Evolutionary conservation across 257 asterid species (phyloP).

Genomic region (Solanum sparsipilum): DNA sequence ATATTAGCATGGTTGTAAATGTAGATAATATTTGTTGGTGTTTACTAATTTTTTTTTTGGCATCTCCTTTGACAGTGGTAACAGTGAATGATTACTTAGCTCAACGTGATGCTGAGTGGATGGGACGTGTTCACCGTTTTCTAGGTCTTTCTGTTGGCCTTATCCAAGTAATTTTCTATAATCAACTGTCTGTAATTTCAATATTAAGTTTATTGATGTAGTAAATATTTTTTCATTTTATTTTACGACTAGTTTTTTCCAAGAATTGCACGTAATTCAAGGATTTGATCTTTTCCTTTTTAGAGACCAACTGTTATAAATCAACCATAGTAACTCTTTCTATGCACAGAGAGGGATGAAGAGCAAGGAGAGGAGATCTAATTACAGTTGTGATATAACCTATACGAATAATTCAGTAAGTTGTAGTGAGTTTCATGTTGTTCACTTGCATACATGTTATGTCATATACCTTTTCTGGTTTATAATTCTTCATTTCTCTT

Average conservation of each 20-base stretch:
- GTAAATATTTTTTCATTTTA: background rate
- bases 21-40: background rate
- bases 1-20: conserved; percentile 2
- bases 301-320: background rate
- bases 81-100: conserved; percentile 97
- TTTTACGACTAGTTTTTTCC: background rate
- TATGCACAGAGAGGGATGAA: conserved; percentile 68
- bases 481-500: background rate
- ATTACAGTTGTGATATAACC: conserved; percentile 86
- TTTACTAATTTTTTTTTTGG: conserved; percentile 1
- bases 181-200: background rate
- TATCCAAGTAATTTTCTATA: conserved; percentile 58
- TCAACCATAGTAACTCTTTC: conserved; percentile 4
- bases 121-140: conserved; percentile 98
- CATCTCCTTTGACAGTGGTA: conserved; percentile 53
- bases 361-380: conserved; percentile 53
- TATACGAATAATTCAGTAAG: conserved; percentile 88
- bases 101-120: conserved; percentile 99
- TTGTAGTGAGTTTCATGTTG: conserved; percentile 1
- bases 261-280: background rate
- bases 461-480: background rate
- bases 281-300: background rate
- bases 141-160: conserved; percentile 97
- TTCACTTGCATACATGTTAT: background rate
- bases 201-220: background rate